Evolutionary conservation across 768 basidiomycete genomes (phyloP).

Genomic region (Lactifluus volemus): DNA sequence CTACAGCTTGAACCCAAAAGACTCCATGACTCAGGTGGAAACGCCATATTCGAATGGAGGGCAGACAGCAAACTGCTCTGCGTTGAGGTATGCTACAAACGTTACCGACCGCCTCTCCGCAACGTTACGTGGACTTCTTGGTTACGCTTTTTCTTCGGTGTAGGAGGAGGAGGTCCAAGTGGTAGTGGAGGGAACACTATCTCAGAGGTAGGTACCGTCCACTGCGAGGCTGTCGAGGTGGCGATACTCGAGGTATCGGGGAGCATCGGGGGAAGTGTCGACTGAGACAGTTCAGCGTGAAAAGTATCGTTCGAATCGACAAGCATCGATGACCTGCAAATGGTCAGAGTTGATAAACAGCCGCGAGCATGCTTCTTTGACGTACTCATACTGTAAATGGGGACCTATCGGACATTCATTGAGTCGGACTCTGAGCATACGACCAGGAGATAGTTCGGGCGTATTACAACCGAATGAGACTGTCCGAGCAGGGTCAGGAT

Average conservation of each 20-base stretch:
- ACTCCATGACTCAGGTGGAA: neutral
- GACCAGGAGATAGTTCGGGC: neutral
- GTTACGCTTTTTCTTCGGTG: neutral
- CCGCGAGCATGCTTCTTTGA: neutral
- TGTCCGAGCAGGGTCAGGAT: neutral
- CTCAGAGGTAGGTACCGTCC: neutral
- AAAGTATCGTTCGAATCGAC: conserved; percentile 21
- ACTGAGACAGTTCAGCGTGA: conserved; percentile 20
- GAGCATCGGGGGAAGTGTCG: neutral
- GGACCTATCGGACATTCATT: conserved; percentile 17
- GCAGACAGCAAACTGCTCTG: neutral
- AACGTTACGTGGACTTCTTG: neutral
- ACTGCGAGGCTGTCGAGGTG: neutral
- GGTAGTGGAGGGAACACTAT: neutral
- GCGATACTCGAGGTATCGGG: neutral
- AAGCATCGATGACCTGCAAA: conserved; percentile 23
- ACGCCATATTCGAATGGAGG: neutral
- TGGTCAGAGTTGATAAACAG: neutral
- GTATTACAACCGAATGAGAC: neutral
- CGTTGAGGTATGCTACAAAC: neutral
- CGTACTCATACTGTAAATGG: conserved; percentile 48
- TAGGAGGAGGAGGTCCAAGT: neutral
- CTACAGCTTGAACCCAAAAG: neutral
- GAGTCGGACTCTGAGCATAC: neutral
- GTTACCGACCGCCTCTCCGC: conserved; percentile 11